A percentile compares a stretch with the other conserved stretches of the same genome.
Evolutionary conservation across 2,329 filamentous ascomycete species (phyloP).

Genomic region (Cladosporium sphaerospermum): DNA sequence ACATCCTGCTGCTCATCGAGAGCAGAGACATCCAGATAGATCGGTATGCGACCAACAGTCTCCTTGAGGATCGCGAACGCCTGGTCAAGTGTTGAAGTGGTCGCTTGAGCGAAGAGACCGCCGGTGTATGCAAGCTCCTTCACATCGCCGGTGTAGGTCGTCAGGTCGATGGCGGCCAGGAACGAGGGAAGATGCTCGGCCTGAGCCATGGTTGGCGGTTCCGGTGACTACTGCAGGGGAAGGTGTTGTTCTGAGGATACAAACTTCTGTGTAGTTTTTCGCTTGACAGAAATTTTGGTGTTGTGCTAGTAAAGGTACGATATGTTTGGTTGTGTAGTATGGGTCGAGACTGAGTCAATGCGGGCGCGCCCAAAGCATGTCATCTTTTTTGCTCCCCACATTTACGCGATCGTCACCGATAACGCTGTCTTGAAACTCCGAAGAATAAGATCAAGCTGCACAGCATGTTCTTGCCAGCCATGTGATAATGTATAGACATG

Average conservation of each 20-base stretch:
- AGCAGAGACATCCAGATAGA: constrained; percentile 70
- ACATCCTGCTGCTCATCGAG: constrained; percentile 67
- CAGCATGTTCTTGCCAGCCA: too few species aligned
- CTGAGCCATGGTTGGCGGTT: constrained; percentile 4
- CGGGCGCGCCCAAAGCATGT: neutral
- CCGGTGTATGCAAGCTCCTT: constrained; percentile 51
- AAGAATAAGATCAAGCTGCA: too few species aligned
- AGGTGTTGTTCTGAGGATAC: too few species aligned
- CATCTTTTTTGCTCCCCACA: neutral
- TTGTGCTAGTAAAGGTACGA: neutral
- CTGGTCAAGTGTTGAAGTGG: constrained; percentile 37
- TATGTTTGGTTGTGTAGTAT: neutral
- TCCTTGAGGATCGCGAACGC: constrained; percentile 50
- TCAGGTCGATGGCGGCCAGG: constrained; percentile 43
- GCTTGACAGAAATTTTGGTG: neutral
- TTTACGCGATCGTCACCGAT: neutral
- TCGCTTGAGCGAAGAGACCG: constrained; percentile 50
- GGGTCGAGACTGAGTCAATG: neutral
- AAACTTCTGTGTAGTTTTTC: too few species aligned
- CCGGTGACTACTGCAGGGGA: neutral
- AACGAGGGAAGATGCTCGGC: constrained; percentile 33
- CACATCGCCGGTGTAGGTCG: constrained; percentile 34
- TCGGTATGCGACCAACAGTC: constrained; percentile 50
- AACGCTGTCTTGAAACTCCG: neutral
- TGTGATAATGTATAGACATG: too few species aligned